phyloP scores from a whole-genome alignment of 345 rosid genomes.

The Arabidopsis thaliana region DNA sequence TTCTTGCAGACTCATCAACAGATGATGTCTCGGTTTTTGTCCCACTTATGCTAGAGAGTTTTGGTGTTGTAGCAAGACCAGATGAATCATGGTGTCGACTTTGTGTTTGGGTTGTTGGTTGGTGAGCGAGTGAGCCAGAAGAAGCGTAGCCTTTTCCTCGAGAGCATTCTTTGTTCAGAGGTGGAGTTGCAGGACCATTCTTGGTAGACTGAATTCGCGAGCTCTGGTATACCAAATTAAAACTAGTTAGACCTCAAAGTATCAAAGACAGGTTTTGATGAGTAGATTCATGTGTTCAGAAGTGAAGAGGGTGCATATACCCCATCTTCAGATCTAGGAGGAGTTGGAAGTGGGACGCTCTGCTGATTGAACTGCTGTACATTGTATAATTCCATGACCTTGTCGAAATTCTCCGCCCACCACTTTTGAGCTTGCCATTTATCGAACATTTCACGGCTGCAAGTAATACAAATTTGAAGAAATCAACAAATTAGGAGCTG shows the following conservation, averaged over 20 bases:
- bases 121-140: conserved; percentile 70
- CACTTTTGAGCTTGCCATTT: conserved; percentile 98
- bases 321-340: conserved; percentile 78
- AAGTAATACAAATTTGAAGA: conserved; percentile 31
- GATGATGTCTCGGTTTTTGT: conserved; percentile 83
- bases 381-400: conserved; percentile 93
- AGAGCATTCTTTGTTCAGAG: conserved; percentile 69
- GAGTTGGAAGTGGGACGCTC: conserved; percentile 71
- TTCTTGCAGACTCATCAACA: conserved; percentile 68
- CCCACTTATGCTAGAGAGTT: conserved; percentile 71
- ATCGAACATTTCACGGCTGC: conserved; percentile 92
- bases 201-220: conserved; percentile 63
- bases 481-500: not conserved
- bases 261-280: conserved; percentile 51
- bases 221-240: conserved; percentile 47
- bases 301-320: conserved; percentile 45
- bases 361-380: conserved; percentile 78
- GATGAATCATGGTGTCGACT: conserved; percentile 51
- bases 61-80: conserved; percentile 71
- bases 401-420: conserved; percentile 95
- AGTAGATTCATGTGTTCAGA: conserved; percentile 58
- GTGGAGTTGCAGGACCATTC: conserved; percentile 80
- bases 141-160: conserved; percentile 65
- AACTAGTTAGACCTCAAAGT: conserved; percentile 9
- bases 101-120: conserved; percentile 48